Evolutionary conservation across 257 asterid species (phyloP).

Genomic region (Misopates orontium): DNA sequence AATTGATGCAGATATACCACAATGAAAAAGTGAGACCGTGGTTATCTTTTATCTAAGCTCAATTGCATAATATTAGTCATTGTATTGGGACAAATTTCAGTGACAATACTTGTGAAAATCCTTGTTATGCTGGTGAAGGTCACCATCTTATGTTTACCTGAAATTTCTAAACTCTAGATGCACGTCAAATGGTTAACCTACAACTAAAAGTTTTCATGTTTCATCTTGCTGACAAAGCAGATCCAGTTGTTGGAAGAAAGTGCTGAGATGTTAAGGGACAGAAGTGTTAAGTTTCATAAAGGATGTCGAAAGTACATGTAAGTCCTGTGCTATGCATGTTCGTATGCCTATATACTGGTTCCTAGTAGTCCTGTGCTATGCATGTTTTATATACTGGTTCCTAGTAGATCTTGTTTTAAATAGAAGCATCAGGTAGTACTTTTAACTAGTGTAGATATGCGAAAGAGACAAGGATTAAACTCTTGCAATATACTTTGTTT

Average conservation of each 20-base stretch:
- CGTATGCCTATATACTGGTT: slow-evolving; percentile 11
- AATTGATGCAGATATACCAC: not conserved
- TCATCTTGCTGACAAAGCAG: slow-evolving; percentile 52
- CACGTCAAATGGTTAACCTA: slow-evolving; percentile 8
- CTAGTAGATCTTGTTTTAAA: not conserved
- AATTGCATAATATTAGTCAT: not conserved
- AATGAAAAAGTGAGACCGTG: not conserved
- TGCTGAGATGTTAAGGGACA: slow-evolving; percentile 77
- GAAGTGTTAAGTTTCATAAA: slow-evolving; percentile 85
- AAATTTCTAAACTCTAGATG: slow-evolving; percentile 5
- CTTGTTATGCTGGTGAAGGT: not conserved
- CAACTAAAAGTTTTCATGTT: slow-evolving; percentile 24
- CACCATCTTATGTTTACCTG: slow-evolving; percentile 7
- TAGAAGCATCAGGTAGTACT: slow-evolving; percentile 11
- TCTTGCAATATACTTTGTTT: not conserved
- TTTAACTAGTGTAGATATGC: not conserved
- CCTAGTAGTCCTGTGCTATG: slow-evolving; percentile 33
- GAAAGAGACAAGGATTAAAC: not conserved
- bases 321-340: slow-evolving; percentile 31
- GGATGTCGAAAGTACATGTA: slow-evolving; percentile 93
- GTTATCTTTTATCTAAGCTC: not conserved
- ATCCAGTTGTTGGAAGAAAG: slow-evolving; percentile 89
- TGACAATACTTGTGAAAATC: not conserved
- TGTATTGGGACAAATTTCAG: not conserved
- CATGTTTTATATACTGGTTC: not conserved